Percentiles rank a stretch among this genome's conserved stretches.
These are phyloP conservation scores for Luffa aegyptiaca DNA, from an alignment of 306 rosid genomes.

Conservation along the genomic window DNA sequence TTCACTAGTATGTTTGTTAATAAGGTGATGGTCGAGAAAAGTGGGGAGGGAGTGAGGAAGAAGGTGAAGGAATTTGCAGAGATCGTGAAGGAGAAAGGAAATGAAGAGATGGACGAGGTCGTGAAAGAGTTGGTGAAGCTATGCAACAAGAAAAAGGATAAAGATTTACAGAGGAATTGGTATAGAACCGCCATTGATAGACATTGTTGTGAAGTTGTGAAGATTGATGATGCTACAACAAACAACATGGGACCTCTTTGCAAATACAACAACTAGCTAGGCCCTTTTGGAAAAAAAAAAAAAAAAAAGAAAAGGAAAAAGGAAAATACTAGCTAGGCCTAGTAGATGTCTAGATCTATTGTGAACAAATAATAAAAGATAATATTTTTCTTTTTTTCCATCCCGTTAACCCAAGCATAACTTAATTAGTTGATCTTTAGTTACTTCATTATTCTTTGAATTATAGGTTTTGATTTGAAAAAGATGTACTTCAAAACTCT, in stretches of 20 bases:
- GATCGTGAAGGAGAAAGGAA: neutral
- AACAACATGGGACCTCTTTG: neutral
- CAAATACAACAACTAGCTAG: neutral
- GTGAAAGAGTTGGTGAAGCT: conserved; percentile 12
- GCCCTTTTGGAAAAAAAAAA: too few species aligned
- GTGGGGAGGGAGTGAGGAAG: neutral
- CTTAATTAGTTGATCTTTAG: too few species aligned
- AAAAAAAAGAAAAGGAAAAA: too few species aligned
- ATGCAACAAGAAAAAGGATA: neutral
- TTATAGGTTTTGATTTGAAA: too few species aligned
- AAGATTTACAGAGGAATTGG: neutral
- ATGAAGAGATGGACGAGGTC: conserved; percentile 8
- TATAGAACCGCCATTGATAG: neutral
- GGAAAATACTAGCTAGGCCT: too few species aligned
- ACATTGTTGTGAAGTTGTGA: neutral
- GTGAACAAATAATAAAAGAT: too few species aligned
- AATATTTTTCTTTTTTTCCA: too few species aligned
- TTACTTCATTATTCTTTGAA: too few species aligned
- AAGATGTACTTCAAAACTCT: too few species aligned
- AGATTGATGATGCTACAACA: neutral
- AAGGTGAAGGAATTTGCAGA: conserved; percentile 8
- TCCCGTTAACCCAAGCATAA: too few species aligned
- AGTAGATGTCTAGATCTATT: too few species aligned
- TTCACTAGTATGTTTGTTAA: neutral
- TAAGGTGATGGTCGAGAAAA: conserved; percentile 1